Evolutionary conservation across 352 stramenopile species (phyloP).

Genomic region (Phytophthora syringae): DNA sequence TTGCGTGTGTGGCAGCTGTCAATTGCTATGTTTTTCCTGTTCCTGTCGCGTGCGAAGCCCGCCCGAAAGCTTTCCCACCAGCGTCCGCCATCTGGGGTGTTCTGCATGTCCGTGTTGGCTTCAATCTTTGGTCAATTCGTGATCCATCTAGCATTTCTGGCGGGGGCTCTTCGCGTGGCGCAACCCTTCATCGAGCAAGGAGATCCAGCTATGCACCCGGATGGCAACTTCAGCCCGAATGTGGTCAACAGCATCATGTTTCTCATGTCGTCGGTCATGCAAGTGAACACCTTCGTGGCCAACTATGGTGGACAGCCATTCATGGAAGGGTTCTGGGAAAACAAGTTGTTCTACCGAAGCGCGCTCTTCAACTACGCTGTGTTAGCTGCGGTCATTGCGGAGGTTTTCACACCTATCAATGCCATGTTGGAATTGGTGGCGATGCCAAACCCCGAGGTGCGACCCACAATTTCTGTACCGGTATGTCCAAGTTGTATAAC

Average conservation of each 20-base stretch:
- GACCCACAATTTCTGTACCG: background rate
- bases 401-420: slow-evolving; percentile 91
- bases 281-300: slow-evolving; percentile 97
- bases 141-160: slow-evolving; percentile 96
- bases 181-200: slow-evolving; percentile 89
- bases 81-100: slow-evolving; percentile 95
- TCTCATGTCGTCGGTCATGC: slow-evolving; percentile 94
- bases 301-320: slow-evolving; percentile 99
- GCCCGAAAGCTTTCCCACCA: slow-evolving; percentile 93
- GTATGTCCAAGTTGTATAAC: background rate
- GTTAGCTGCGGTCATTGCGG: slow-evolving; percentile 90
- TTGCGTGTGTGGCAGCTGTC: slow-evolving; percentile 71
- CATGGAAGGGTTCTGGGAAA: slow-evolving; percentile 97
- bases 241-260: slow-evolving; percentile 99
- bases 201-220: slow-evolving; percentile 76
- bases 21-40: slow-evolving; percentile 73
- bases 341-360: slow-evolving; percentile 93
- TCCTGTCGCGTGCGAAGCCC: slow-evolving; percentile 88
- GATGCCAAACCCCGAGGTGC: slow-evolving; percentile 77
- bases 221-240: slow-evolving; percentile 97
- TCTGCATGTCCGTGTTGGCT: slow-evolving; percentile 91
- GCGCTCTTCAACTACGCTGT: slow-evolving; percentile 81
- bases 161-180: slow-evolving; percentile 88
- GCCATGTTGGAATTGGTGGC: slow-evolving; percentile 90
- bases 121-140: slow-evolving; percentile 96